Percentiles rank a stretch among this genome's conserved stretches.
phyloP scores from a whole-genome alignment of 768 basidiomycete species.

The Tylopilus rubrobrunneus region DNA sequence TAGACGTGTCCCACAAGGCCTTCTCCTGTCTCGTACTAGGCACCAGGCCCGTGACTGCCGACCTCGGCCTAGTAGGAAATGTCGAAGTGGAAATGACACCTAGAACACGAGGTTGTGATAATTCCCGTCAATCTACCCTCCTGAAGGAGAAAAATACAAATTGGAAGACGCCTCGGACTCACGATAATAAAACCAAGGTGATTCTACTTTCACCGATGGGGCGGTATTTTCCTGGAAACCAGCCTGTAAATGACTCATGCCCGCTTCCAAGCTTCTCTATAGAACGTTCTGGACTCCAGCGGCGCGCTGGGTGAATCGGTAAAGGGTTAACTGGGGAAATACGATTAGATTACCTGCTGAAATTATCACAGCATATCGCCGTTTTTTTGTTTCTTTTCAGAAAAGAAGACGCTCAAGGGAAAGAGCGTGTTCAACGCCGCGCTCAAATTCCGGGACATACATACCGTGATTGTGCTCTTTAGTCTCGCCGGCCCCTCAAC shows the following conservation, averaged over 20 bases:
- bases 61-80: no score
- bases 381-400: neutral
- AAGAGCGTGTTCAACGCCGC: neutral
- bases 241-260: neutral
- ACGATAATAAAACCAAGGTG: neutral
- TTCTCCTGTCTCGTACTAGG: no score
- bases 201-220: neutral
- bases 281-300: neutral
- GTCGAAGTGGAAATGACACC: neutral
- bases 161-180: neutral
- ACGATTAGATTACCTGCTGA: neutral
- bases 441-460: neutral
- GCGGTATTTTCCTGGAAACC: neutral
- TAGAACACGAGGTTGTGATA: neutral
- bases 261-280: neutral
- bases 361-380: neutral
- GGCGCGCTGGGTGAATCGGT: neutral
- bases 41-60: no score
- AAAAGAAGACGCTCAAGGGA: neutral
- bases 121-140: neutral
- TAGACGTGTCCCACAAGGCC: no score
- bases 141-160: neutral
- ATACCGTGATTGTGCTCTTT: neutral
- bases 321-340: neutral
- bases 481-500: neutral